These are phyloP conservation scores for Eleusine indica DNA, from an alignment of 176 grass and related monocot species.

Conservation along the genomic window DNA sequence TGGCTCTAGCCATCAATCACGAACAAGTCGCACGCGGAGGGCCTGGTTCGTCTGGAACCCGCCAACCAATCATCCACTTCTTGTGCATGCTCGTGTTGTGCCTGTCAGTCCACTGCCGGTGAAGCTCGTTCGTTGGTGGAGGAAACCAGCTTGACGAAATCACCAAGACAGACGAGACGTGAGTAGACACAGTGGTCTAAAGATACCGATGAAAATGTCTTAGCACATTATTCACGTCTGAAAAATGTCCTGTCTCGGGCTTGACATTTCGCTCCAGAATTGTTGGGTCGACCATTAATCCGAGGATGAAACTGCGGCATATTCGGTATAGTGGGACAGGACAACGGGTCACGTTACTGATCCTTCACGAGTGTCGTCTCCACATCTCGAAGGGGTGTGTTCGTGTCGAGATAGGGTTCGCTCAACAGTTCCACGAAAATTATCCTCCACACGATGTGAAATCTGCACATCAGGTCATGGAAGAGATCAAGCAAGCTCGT, in stretches of 20 bases:
- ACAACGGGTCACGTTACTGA: not conserved
- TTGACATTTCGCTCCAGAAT: not conserved
- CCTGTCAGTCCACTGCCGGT: not conserved
- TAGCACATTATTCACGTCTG: not conserved
- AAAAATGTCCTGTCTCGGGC: not conserved
- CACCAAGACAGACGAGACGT: constrained; percentile 23
- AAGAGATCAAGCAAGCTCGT: not conserved
- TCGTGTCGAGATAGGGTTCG: constrained; percentile 8
- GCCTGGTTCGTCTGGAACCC: no score
- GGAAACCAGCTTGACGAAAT: constrained; percentile 17
- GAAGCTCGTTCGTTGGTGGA: not conserved
- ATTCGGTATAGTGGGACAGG: constrained; percentile 3
- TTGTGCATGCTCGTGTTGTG: no score
- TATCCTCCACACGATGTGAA: not conserved
- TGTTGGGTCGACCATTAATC: not conserved
- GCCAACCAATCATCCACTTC: no score
- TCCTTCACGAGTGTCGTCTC: not conserved
- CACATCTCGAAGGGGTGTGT: not conserved
- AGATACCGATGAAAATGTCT: not conserved
- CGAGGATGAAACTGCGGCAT: constrained; percentile 18
- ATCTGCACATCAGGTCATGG: not conserved
- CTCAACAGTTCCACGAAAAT: not conserved
- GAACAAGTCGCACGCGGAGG: no score
- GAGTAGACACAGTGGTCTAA: constrained; percentile 12
- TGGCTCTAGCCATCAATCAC: no score